phyloP scores from a whole-genome alignment of 305 asterid genomes.

The Fraxinus sp. region DNA sequence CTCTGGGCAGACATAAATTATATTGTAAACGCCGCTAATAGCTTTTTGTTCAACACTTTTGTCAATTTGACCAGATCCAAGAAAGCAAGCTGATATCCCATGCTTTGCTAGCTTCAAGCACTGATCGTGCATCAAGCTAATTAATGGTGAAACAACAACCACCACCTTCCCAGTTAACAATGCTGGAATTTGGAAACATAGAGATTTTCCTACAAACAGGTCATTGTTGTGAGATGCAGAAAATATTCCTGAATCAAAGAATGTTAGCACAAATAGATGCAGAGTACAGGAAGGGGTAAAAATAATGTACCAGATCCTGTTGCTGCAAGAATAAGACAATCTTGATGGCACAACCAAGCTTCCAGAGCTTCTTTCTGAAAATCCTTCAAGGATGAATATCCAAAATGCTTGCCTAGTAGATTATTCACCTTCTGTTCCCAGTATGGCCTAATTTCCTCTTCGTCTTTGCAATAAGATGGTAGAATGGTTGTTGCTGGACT shows the following conservation, averaged over 20 bases:
- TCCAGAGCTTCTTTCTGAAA: slow-evolving; percentile 70
- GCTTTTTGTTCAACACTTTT: slow-evolving; percentile 68
- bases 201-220: slow-evolving; percentile 55
- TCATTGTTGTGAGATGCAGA: slow-evolving; percentile 20
- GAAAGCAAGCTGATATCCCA: slow-evolving; percentile 77
- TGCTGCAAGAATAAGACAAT: slow-evolving; percentile 73
- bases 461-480: slow-evolving; percentile 33
- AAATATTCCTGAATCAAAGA: slow-evolving; percentile 6
- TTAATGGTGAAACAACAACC: slow-evolving; percentile 69
- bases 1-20: slow-evolving; percentile 76
- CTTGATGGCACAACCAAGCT: slow-evolving; percentile 61
- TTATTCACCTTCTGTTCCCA: slow-evolving; percentile 48
- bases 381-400: slow-evolving; percentile 53
- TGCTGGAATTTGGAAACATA: slow-evolving; percentile 72
- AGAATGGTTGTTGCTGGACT: slow-evolving; percentile 14
- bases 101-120: slow-evolving; percentile 68
- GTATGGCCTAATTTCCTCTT: slow-evolving; percentile 38
- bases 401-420: slow-evolving; percentile 49
- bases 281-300: neutral
- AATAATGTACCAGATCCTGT: slow-evolving; percentile 69
- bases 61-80: slow-evolving; percentile 76
- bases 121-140: slow-evolving; percentile 88
- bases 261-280: neutral
- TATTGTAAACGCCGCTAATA: slow-evolving; percentile 54
- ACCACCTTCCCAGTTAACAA: slow-evolving; percentile 68